These are phyloP conservation scores for Psidium guajava DNA, from an alignment of 345 rosid genomes.

Conservation along the genomic window DNA sequence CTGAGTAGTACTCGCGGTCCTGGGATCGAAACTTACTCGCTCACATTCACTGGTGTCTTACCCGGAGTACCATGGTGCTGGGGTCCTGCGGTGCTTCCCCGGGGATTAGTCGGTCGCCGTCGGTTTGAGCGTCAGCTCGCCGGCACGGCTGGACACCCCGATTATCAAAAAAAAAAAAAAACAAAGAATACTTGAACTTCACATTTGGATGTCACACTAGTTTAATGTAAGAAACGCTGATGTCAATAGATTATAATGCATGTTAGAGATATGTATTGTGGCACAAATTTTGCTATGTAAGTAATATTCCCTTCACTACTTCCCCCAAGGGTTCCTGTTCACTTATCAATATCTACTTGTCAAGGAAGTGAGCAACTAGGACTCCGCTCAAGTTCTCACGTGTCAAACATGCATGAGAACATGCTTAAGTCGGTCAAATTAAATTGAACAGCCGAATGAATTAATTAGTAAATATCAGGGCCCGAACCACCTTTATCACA, in stretches of 20 bases:
- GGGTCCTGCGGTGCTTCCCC: too few relatives aligned
- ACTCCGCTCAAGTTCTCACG: neutral
- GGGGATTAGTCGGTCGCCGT: too few relatives aligned
- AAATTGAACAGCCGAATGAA: neutral
- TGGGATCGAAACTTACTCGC: too few relatives aligned
- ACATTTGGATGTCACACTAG: neutral
- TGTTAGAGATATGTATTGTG: neutral
- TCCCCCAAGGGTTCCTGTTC: neutral
- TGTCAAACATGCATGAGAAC: neutral
- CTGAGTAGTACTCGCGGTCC: too few relatives aligned
- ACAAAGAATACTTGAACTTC: neutral
- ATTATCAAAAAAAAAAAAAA: neutral
- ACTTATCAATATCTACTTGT: neutral
- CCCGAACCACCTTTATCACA: neutral
- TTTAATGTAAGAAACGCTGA: neutral
- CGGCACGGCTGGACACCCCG: too few relatives aligned
- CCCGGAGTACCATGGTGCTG: too few relatives aligned
- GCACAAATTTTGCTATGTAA: neutral
- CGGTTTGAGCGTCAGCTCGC: too few relatives aligned
- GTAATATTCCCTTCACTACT: neutral
- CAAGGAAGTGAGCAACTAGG: neutral
- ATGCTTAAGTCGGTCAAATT: neutral
- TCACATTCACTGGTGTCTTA: too few relatives aligned
- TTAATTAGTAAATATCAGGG: neutral
- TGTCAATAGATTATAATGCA: neutral